These are phyloP conservation scores for Brettanomyces nanus DNA, from an alignment of 805 yeast genomes.

Conservation along the genomic window DNA sequence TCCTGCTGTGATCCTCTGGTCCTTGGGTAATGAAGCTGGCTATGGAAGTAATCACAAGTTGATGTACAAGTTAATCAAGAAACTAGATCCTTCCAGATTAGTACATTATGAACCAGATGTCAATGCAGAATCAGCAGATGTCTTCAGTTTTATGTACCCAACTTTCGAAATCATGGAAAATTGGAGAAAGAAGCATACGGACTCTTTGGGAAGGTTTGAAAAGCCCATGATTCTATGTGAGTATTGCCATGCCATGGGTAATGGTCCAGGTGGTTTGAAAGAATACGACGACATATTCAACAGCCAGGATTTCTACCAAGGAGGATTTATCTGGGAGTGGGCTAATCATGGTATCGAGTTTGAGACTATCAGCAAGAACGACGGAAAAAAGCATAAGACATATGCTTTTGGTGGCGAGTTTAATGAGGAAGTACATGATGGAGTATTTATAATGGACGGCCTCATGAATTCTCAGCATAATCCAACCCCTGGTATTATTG, in stretches of 20 bases:
- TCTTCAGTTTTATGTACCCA: neutral
- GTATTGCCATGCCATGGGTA: constrained; percentile 1
- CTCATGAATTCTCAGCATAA: neutral
- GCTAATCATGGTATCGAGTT: neutral
- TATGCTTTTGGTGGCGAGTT: neutral
- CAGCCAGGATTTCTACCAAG: neutral
- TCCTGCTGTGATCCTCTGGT: neutral
- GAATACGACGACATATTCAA: neutral
- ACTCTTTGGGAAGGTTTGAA: neutral
- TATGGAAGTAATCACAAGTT: neutral
- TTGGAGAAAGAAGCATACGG: neutral
- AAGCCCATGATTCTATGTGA: neutral
- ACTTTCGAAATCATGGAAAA: neutral
- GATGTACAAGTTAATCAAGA: neutral
- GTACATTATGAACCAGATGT: neutral
- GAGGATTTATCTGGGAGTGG: constrained; percentile 1
- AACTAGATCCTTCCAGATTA: neutral
- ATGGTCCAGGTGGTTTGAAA: constrained; percentile 1
- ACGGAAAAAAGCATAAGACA: neutral
- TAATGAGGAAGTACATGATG: constrained; percentile 1
- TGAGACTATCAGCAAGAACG: neutral
- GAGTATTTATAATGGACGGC: neutral
- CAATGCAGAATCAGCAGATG: neutral
- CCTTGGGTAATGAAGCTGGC: constrained; percentile 1
- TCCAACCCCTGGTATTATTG: neutral